Base-by-base conservation (phyloP, 768 basidiomycete species). In the Tubosaeta sp. region DNA sequence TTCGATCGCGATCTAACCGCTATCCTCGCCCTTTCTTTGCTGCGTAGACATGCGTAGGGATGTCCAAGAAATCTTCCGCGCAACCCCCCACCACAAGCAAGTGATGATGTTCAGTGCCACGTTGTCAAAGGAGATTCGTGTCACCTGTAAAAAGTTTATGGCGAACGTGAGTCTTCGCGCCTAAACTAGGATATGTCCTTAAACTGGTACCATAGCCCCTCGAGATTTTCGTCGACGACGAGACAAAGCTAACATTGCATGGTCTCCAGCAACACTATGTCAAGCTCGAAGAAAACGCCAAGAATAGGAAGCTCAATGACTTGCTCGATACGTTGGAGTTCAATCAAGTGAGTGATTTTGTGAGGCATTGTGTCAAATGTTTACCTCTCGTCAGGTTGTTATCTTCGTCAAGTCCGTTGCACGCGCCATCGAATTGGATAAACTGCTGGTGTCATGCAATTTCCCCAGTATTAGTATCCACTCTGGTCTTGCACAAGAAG, bases 81-180 rank as follows among this genome's bases (percentile, higher is more conserved):
- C 92, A 16, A 98, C 96, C 18, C 96, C 96, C 45, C 95, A 96
- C 72, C 94, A 96, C 81, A 99, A 99, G 78, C 95, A 99, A 79
- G 96, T 99, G 60, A 99, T 99, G 96, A 99, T 99, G 96, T 99
- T 99, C 79, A 95, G 93, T 62, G 96, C 96, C 35, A 99, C 96
- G 1, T 74, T 99, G 54, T 84, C 92, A 51, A 98, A 99, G 77
- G 96, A 98, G 58, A 95, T 99, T 52, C 81, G 96, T 51, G 80
- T 86, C 7, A 98, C 96, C 0, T 99, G 96, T 83, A 98, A 98
- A 76, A 98, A 99, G 69, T 99, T 99, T 71, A 99, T 99, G 96
- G 90, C 90, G 29, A 95, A 91, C 67, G 96, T 97, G 62, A 57
- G 94, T 80, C 0, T 18, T 10, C 9, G 1, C 7, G 19, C 1